A percentile compares a stretch with the other conserved stretches of the same genome.
Conservation (phyloP, 257 asterid species). For the Striga asiatica region DNA sequence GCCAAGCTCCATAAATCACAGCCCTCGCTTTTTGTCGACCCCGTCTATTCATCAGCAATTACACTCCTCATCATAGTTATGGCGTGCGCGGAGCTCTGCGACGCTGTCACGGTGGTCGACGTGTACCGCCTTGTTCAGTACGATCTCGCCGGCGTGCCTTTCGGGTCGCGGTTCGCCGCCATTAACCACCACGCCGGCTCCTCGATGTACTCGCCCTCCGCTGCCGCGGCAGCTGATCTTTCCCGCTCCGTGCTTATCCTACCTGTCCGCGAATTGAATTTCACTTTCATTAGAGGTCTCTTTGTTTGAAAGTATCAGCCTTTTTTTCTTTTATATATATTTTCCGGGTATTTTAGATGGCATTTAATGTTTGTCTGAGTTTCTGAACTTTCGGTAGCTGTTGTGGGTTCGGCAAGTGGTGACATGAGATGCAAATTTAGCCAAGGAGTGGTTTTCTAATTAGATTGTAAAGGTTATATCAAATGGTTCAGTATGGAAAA, state of each 20-base stretch:
- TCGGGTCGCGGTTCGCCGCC: conserved; percentile 82
- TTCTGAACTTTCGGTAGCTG: conserved; percentile 10
- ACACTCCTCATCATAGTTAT: conserved; percentile 32
- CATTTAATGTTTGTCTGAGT: not conserved
- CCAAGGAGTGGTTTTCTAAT: not conserved
- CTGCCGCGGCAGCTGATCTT: conserved; percentile 53
- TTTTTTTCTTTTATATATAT: not conserved
- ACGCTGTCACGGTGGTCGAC: conserved; percentile 67
- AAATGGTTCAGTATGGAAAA: not conserved
- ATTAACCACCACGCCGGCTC: conserved; percentile 96
- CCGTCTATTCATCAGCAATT: conserved; percentile 30
- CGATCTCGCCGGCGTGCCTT: conserved; percentile 73
- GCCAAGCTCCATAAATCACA: conserved; percentile 20
- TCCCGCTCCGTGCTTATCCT: conserved; percentile 83
- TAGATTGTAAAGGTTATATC: not conserved
- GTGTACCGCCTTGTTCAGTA: conserved; percentile 85
- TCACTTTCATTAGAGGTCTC: conserved; percentile 62
- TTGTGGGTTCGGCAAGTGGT: not conserved
- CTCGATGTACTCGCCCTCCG: conserved; percentile 45
- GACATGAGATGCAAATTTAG: not conserved
- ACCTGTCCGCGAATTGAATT: conserved; percentile 85
- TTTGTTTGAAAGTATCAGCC: not conserved
- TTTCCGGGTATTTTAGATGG: conserved; percentile 9
- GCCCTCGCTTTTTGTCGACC: conserved; percentile 25
- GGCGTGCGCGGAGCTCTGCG: conserved; percentile 61